Evolutionary conservation across 2,329 filamentous ascomycete species (phyloP), one percentile per base, ranked within the genome.

Genomic region (Ophiostoma ulmi): DNA sequence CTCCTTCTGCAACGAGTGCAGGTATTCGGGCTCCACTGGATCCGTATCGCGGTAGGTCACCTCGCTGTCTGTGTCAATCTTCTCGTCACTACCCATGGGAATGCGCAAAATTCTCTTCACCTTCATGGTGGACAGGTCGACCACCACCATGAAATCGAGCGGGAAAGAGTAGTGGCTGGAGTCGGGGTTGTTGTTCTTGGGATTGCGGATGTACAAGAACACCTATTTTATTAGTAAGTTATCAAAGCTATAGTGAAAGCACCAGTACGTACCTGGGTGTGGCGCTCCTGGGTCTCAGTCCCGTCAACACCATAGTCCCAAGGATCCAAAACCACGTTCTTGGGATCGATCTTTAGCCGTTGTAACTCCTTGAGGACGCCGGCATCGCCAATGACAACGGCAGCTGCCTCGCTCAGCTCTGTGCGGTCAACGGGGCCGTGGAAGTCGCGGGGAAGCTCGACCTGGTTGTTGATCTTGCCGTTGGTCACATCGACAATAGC

Each of bases 201-300:
- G 87, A 73, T 90, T 88, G 26, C 87, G 81, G 78, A 90, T 83
- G 78, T 91, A 91, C 69, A 91, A 78, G 78, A 89, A 91, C 77
- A 58, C 52, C 52, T 58, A 11, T 48, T 8, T 7, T 6, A 20
- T 48, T n/a, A 48, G 17, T n/a, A n/a, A 8, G 5, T 5, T 20
- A n/a, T 17, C 0, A n/a, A 20, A 6, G 5, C 44, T 20, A 48
- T 0, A 7, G 17, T 11, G 7, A 1, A 31, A 13, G 5, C 17
- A 11, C 3, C 11, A 26, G 11, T 26, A 26, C 22, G 13, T 58
- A 86, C 88, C 76, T 90, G 88, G 76, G 84, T 89, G 4, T 68
- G 66, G 14, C 73, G 72, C 13, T 66, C 52, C n/a, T 71, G 72
- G 31, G 73, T 55, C 48, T 68, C 69, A 31, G 72, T 70, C 35